Conservation (phyloP, 2,329 filamentous ascomycete genomes). For the Mycosphaerella arachidis region DNA sequence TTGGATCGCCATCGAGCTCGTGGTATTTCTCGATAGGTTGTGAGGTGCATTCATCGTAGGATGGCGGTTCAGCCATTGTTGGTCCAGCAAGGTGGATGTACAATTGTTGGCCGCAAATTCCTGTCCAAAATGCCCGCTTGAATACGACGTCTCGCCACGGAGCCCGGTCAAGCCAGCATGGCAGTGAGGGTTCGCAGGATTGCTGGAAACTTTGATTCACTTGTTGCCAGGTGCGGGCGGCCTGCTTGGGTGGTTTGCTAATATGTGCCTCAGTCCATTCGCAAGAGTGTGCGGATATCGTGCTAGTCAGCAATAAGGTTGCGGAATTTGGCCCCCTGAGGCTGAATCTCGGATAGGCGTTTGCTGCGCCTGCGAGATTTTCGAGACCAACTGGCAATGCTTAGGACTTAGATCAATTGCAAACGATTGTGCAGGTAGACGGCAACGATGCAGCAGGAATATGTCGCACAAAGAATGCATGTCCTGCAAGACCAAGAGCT, state of each 20-base stretch:
- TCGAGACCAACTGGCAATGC: neutral
- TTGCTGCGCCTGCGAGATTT: neutral
- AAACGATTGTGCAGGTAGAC: neutral
- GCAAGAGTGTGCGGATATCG: neutral
- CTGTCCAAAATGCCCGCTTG: neutral
- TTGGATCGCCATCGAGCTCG: slow-evolving; percentile 12
- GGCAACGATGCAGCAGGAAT: neutral
- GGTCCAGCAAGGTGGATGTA: too few species aligned
- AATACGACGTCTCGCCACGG: neutral
- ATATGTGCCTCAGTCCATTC: neutral
- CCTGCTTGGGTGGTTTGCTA: neutral
- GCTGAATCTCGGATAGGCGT: neutral
- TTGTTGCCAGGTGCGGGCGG: neutral
- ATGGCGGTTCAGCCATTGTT: slow-evolving; percentile 25
- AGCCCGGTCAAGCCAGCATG: neutral
- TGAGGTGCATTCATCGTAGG: slow-evolving; percentile 27
- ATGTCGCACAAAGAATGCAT: neutral
- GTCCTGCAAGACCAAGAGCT: neutral
- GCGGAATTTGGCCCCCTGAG: neutral
- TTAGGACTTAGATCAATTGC: neutral
- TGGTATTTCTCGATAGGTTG: slow-evolving; percentile 3
- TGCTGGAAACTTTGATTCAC: neutral
- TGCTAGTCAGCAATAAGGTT: neutral
- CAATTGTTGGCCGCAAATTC: neutral
- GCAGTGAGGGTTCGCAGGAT: neutral